A percentile compares a stretch with the other conserved stretches of the same genome.
phyloP scores from a whole-genome alignment of 805 yeast genomes.

The Spathaspora hagerdaliae region DNA sequence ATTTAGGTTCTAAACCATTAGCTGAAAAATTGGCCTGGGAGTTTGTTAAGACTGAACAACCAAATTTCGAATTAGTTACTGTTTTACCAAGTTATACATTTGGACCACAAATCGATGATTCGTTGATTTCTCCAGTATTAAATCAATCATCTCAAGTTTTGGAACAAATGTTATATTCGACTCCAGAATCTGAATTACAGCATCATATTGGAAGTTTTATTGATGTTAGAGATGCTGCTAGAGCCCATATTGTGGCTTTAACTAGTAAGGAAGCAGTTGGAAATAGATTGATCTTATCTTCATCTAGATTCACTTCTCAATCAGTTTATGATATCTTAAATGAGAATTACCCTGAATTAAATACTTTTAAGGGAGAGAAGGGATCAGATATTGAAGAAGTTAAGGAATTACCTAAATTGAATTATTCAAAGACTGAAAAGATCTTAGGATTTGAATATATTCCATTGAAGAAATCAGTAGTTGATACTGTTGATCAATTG shows the following conservation, averaged over 20 bases:
- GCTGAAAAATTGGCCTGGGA: constrained; percentile 33
- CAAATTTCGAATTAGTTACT: constrained; percentile 28
- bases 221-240: constrained; percentile 25
- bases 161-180: constrained; percentile 21
- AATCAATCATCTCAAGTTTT: constrained; percentile 19
- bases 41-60: constrained; percentile 19
- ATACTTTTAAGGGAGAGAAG: constrained; percentile 10
- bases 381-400: constrained; percentile 16
- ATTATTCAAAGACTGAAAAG: constrained; percentile 24
- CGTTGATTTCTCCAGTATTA: constrained; percentile 32
- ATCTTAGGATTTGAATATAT: constrained; percentile 36
- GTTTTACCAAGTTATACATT: constrained; percentile 37
- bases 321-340: constrained; percentile 20
- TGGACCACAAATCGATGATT: constrained; percentile 40
- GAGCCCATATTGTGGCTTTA: constrained; percentile 17
- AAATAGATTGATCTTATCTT: constrained; percentile 22
- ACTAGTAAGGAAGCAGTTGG: constrained; percentile 19
- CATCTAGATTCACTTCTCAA: constrained; percentile 17
- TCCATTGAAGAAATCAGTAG: constrained; percentile 34
- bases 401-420: constrained; percentile 9
- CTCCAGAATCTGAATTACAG: constrained; percentile 10
- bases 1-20: constrained; percentile 39
- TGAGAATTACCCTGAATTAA: constrained; percentile 16
- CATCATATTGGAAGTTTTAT: constrained; percentile 13
- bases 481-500: constrained; percentile 40